Evolutionary conservation across 2,329 filamentous ascomycete genomes (phyloP).

Genomic region (Ambrosiella cleistominuta): DNA sequence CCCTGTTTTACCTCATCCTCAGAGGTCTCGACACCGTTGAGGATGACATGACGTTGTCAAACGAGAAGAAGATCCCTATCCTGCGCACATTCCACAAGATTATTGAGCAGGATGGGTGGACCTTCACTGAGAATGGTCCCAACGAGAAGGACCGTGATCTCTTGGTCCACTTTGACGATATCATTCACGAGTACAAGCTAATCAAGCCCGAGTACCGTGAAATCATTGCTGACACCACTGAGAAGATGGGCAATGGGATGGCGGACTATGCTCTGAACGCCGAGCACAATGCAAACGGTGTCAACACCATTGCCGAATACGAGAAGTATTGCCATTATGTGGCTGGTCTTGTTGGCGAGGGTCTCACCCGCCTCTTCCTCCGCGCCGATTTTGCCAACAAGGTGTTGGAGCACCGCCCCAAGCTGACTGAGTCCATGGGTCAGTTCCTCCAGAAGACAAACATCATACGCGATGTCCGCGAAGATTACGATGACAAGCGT

Average conservation of each 20-base stretch:
- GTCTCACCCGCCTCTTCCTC: constrained; percentile 77
- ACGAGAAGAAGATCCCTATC: constrained; percentile 69
- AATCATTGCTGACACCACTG: constrained; percentile 83
- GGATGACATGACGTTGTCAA: constrained; percentile 85
- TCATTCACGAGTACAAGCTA: constrained; percentile 73
- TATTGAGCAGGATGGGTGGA: constrained; percentile 77
- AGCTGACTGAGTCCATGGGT: constrained; percentile 88
- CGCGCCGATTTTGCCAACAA: constrained; percentile 74
- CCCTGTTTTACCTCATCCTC: constrained; percentile 82
- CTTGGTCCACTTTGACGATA: constrained; percentile 77
- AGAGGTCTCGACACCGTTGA: constrained; percentile 95
- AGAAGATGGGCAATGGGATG: constrained; percentile 97
- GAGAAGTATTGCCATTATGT: constrained; percentile 97
- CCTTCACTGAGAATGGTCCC: constrained; percentile 65
- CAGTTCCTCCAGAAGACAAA: constrained; percentile 97
- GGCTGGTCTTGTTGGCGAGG: constrained; percentile 93
- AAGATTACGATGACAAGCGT: constrained; percentile 74
- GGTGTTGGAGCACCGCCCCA: constrained; percentile 56
- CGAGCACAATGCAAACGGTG: constrained; percentile 61
- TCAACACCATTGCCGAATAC: constrained; percentile 74
- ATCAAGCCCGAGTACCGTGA: constrained; percentile 68
- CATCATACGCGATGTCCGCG: constrained; percentile 88
- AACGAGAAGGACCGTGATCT: constrained; percentile 90
- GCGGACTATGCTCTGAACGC: constrained; percentile 82
- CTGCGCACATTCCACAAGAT: constrained; percentile 66